phyloP scores from a whole-genome alignment of 2,329 filamentous ascomycete genomes.

The Pestalotiopsis sp. region DNA sequence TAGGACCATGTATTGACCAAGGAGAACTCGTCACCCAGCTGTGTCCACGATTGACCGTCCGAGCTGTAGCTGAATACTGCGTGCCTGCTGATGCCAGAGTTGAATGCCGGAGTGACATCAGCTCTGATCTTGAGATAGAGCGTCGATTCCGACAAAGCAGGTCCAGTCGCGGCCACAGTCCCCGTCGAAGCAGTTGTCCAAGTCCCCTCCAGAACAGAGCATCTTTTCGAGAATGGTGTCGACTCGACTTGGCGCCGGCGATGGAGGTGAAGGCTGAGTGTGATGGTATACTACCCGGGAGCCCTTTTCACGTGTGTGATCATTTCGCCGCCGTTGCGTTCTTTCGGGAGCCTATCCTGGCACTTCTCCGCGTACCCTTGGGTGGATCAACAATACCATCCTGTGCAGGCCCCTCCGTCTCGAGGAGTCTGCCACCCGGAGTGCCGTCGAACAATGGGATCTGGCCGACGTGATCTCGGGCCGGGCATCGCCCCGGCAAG shows the following conservation, averaged over 20 bases:
- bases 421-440: neutral
- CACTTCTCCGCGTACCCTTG: neutral
- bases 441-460: neutral
- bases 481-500: neutral
- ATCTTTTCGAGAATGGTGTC: too few species aligned
- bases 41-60: conserved; percentile 36
- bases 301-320: neutral
- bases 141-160: conserved; percentile 25
- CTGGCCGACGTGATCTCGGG: neutral
- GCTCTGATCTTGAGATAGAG: conserved; percentile 36
- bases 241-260: too few species aligned
- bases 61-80: conserved; percentile 38
- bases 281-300: neutral
- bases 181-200: conserved; percentile 25
- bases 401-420: neutral
- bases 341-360: neutral
- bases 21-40: conserved; percentile 29
- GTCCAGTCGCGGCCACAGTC: conserved; percentile 21
- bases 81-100: conserved; percentile 21
- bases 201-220: neutral
- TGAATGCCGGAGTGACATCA: conserved; percentile 25
- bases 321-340: neutral
- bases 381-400: neutral
- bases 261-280: too few species aligned
- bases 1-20: conserved; percentile 41